phyloP scores from a whole-genome alignment of 371 early-diverging fungal species.

The Lichtheimia ramosa region DNA sequence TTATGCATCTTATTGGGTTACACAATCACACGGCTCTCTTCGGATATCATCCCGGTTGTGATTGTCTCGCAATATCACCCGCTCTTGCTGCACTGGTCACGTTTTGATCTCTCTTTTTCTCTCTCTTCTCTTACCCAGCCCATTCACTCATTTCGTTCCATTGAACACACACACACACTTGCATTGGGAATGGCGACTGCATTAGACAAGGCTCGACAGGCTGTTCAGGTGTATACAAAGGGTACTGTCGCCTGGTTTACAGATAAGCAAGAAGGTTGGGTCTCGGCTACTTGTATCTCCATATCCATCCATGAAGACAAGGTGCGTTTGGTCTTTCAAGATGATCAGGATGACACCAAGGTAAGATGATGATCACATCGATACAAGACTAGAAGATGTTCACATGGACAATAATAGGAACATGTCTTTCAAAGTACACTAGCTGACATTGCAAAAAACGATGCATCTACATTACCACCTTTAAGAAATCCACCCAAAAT shows the following conservation, averaged over 20 bases:
- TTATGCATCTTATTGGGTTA: too few relatives aligned
- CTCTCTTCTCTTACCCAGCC: too few relatives aligned
- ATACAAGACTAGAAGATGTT: not conserved
- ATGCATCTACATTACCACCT: conserved; percentile 75
- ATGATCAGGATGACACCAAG: conserved; percentile 56
- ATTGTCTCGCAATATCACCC: too few relatives aligned
- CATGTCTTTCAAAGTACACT: conserved; percentile 67
- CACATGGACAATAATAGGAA: conserved; percentile 44
- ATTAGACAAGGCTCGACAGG: conserved; percentile 23
- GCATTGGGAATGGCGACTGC: too few relatives aligned
- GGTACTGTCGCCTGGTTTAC: conserved; percentile 85
- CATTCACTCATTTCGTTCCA: too few relatives aligned
- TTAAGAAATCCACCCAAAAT: conserved; percentile 84
- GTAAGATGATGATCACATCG: conserved; percentile 17
- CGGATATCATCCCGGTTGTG: too few relatives aligned
- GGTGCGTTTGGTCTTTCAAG: conserved; percentile 61
- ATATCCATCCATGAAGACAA: conserved; percentile 53
- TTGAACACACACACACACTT: too few relatives aligned
- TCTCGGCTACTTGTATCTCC: conserved; percentile 67
- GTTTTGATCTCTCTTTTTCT: too few relatives aligned
- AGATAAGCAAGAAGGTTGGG: conserved; percentile 85
- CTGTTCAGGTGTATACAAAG: conserved; percentile 61
- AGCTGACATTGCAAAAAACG: conserved; percentile 62
- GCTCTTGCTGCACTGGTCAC: too few relatives aligned
- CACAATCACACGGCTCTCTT: too few relatives aligned